phyloP scores from a whole-genome alignment of 2,329 filamentous ascomycete genomes.

The Exophiala bonariae region DNA sequence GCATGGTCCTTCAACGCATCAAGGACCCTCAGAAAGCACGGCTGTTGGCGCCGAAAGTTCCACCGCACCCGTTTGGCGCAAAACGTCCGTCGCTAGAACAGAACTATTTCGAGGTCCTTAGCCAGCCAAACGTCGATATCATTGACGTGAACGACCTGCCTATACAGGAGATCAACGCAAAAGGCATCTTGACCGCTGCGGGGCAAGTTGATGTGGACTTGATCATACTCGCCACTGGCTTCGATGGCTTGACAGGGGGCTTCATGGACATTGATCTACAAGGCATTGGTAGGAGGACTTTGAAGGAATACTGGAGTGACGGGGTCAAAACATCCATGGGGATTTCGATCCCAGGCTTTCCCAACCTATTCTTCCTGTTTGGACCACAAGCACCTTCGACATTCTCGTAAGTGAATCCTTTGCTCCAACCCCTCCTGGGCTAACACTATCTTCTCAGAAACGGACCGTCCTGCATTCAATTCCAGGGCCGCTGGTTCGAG shows the following conservation, averaged over 20 bases:
- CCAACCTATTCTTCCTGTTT: slow-evolving; percentile 54
- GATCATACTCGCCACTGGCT: slow-evolving; percentile 45
- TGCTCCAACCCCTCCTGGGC: not conserved
- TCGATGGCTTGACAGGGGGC: slow-evolving; percentile 42
- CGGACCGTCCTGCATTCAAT: slow-evolving; percentile 54
- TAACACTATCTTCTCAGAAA: slow-evolving; percentile 52
- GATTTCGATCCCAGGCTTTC: slow-evolving; percentile 40
- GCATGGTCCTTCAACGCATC: slow-evolving; percentile 53
- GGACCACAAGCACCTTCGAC: slow-evolving; percentile 56
- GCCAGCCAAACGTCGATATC: slow-evolving; percentile 47
- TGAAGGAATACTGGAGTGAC: slow-evolving; percentile 37
- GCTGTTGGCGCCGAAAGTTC: slow-evolving; percentile 53
- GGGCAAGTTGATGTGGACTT: slow-evolving; percentile 49
- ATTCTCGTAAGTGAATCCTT: slow-evolving; percentile 5
- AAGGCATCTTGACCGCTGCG: slow-evolving; percentile 6
- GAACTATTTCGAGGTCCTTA: slow-evolving; percentile 52
- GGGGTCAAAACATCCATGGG: slow-evolving; percentile 44
- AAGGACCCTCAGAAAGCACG: slow-evolving; percentile 51
- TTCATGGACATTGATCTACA: slow-evolving; percentile 40
- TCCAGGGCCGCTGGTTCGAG: slow-evolving; percentile 58
- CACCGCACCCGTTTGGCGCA: slow-evolving; percentile 55
- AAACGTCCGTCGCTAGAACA: slow-evolving; percentile 53
- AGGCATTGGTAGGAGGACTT: slow-evolving; percentile 30
- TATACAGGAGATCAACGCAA: slow-evolving; percentile 9
- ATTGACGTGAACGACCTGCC: slow-evolving; percentile 44